These are phyloP conservation scores for Mycena rebaudengoi DNA, from an alignment of 768 basidiomycete species.

Conservation along the genomic window DNA sequence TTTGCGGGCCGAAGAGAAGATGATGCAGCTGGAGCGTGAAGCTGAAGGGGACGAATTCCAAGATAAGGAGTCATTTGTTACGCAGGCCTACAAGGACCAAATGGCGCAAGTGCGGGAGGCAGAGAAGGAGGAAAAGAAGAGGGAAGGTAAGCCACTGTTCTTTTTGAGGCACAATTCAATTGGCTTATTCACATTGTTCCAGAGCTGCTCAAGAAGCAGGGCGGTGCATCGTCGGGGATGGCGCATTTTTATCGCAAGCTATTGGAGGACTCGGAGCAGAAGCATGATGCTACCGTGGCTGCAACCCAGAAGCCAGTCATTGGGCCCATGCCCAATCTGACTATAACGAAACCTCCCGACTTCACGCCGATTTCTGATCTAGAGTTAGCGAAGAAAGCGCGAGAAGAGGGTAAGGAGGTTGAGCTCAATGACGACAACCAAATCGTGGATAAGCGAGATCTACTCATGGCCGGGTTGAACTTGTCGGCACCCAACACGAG, in stretches of 20 bases:
- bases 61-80: constrained; percentile 98
- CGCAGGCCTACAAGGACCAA: constrained; percentile 96
- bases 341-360: constrained; percentile 77
- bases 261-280: constrained; percentile 79
- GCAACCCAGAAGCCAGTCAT: constrained; percentile 69
- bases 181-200: constrained; percentile 31
- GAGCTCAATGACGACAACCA: constrained; percentile 98
- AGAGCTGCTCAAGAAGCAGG: constrained; percentile 71
- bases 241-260: constrained; percentile 84
- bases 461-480: constrained; percentile 92
- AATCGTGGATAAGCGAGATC: constrained; percentile 94
- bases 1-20: constrained; percentile 95
- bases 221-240: constrained; percentile 73
- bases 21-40: constrained; percentile 94
- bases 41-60: constrained; percentile 91
- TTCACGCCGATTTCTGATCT: constrained; percentile 72
- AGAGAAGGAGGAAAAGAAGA: constrained; percentile 89
- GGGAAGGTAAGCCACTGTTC: constrained; percentile 73
- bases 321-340: constrained; percentile 73
- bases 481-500: constrained; percentile 86
- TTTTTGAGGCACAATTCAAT: not conserved
- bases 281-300: constrained; percentile 88
- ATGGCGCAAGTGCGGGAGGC: constrained; percentile 91
- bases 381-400: constrained; percentile 75
- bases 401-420: constrained; percentile 81